Base-by-base conservation (phyloP, 345 rosid genomes). In the Xanthoceras sorbifolium region DNA sequence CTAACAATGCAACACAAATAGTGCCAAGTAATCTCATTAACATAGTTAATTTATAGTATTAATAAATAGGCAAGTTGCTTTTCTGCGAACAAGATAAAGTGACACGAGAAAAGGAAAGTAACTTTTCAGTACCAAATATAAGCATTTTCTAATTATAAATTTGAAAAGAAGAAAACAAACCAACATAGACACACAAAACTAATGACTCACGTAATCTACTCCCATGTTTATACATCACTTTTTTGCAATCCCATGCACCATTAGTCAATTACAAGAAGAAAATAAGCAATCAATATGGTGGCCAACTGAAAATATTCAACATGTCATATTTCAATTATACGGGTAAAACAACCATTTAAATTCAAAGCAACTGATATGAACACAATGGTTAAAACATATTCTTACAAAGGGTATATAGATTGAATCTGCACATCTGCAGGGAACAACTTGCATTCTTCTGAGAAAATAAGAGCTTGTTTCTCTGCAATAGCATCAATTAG, bases 361-460 rank as follows among this genome's bases (percentile, higher is more conserved):
- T n/a, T 55, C 25, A 55, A 55, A 55, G 26, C 11, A 54, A 46
- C 46, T 17, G 50, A 72, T 23, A 17, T 20, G 31, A 44, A 18
- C 60, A 46, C 18, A 9, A 26, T 9, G 15, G 8, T 9, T 63
- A 71, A 42, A 64, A 32, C n/a, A 52, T 72, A 31, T 69, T 72
- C 95, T 81, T 88, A 91, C 99, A 91, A 80, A 59, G 98, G 99
- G 81, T 93, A 97, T 69, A 92, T 88, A 18, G 98, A 97, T 77
- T 93, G 99, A 86, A 96, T 92, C 87, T 96, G 97, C 67, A 97
- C 99, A 78, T 97, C 97, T 64, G 98, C 99, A 69, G 98, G 98
- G 81, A 97, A 97, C 80, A 97, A 84, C 88, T 94, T 97, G 93
- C 97, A 97, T 80, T 94, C 98, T 85, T 97, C 97, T 9, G 99